Conservation (phyloP, 2,329 filamentous ascomycete genomes). For the Fulvia fulva region DNA sequence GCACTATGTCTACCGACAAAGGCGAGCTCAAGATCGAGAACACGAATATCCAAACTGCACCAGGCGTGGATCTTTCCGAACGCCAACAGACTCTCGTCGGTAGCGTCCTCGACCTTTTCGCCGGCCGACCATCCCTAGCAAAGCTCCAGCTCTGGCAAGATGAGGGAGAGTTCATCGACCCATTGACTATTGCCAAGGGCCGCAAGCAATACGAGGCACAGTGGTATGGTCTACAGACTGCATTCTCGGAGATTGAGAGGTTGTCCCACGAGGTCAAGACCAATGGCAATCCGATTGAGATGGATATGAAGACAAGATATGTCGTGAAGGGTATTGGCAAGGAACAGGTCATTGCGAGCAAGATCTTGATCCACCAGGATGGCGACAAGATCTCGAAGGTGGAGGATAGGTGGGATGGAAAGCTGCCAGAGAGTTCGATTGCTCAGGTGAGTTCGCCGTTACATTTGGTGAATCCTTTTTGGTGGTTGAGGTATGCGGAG, state of each 20-base stretch:
- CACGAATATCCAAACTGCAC: conserved; percentile 50
- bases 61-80: conserved; percentile 49
- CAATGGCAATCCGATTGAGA: conserved; percentile 56
- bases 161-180: conserved; percentile 56
- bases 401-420: conserved; percentile 54
- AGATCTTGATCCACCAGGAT: conserved; percentile 46
- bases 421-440: conserved; percentile 49
- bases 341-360: conserved; percentile 49
- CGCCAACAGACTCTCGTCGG: conserved; percentile 55
- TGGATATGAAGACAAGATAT: conserved; percentile 53
- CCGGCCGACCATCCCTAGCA: conserved; percentile 54
- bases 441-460: conserved; percentile 46
- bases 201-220: conserved; percentile 51
- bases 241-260: conserved; percentile 57
- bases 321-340: conserved; percentile 51
- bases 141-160: conserved; percentile 59
- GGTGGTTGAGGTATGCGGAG: conserved; percentile 39
- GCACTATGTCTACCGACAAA: conserved; percentile 24
- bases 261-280: conserved; percentile 52
- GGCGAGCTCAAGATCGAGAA: conserved; percentile 49
- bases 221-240: conserved; percentile 57
- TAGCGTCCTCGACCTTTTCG: conserved; percentile 60
- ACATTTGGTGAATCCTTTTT: conserved; percentile 34
- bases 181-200: conserved; percentile 55
- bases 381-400: conserved; percentile 49